Evolutionary conservation across 2,329 filamentous ascomycete genomes (phyloP), one percentile per base, ranked within the genome.

Genomic region (Fusarium secorum): DNA sequence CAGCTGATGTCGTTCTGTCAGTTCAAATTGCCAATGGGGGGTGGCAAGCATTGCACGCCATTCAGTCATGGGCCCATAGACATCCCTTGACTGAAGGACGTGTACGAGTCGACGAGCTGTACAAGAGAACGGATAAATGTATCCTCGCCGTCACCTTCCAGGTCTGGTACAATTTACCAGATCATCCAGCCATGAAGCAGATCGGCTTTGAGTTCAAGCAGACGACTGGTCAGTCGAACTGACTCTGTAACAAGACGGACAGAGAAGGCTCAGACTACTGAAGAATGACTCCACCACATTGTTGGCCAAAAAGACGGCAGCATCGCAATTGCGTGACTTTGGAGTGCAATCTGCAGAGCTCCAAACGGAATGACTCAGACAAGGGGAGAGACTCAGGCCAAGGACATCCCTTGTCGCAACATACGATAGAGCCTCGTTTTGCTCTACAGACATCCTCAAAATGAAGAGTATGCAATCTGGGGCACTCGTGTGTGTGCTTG

Each of bases 1-100:
- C 14, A n/a, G 48, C 48, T 9, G 48, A 52, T 26, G 32, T 52
- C 9, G 48, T 52, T 52, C 24, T 52, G 32, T 52, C 48, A 26
- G 18, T 52, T n/a, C 32, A 52, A 26, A 52, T 52, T 10, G 32
- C 33, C 22, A 52, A 38, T 13, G 32, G 7, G 5, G 32, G 22
- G 0, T 36, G 22, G 48, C 22, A 52, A 36, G 22, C 22, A 26
- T 26, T 52, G n/a, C 32, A 11, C 4, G 33, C 14, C 32, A 8
- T 52, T 35, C 48, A 38, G 48, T 36, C 32, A 11, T 52, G 32
- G 48, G 22, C 7, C 10, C 48, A 52, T 17, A 52, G 32, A 26
- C 48, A 52, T 15, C 22, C 32, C 13, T 38, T 52, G 18, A 36
- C 32, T 17, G 48, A 35, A 17, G 32, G 48, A 2, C 48, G 48